These are phyloP conservation scores for Jatropha curcas DNA, from an alignment of 345 rosid species.

Conservation along the genomic window DNA sequence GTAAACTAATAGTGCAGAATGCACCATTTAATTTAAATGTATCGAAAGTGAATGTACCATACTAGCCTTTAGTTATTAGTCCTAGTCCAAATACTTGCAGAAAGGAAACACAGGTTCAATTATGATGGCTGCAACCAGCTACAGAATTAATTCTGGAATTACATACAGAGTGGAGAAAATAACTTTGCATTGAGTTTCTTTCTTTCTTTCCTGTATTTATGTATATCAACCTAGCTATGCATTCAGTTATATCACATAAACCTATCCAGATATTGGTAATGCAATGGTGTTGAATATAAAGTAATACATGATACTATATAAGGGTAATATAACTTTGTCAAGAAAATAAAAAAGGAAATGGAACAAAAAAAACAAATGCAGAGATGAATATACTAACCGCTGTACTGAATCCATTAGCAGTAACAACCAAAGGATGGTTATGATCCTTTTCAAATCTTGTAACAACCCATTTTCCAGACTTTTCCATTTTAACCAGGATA, in stretches of 20 bases:
- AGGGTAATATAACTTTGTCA: not conserved
- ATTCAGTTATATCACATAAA: not conserved
- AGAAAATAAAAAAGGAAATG: not conserved
- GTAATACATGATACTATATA: not conserved
- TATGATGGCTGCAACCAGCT: not conserved
- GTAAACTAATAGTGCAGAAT: not conserved
- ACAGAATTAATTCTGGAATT: not conserved
- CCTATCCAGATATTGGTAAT: not conserved
- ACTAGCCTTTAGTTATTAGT: not conserved
- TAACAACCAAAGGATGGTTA: slow-evolving; percentile 63
- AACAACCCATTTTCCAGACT: slow-evolving; percentile 78
- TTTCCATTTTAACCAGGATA: slow-evolving; percentile 73
- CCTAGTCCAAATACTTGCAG: not conserved
- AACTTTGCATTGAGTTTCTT: too few species aligned
- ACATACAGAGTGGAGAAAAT: not conserved
- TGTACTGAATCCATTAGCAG: slow-evolving; percentile 45
- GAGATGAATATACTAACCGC: slow-evolving; percentile 41
- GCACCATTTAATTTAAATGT: not conserved
- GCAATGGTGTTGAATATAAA: not conserved
- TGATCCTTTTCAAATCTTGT: slow-evolving; percentile 78
- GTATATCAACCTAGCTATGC: not conserved
- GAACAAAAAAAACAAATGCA: not conserved
- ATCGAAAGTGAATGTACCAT: not conserved
- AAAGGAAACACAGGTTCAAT: not conserved
- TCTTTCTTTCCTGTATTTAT: too few species aligned